phyloP scores from a whole-genome alignment of 148 eudicot species.

The Polygonum maritimum region DNA sequence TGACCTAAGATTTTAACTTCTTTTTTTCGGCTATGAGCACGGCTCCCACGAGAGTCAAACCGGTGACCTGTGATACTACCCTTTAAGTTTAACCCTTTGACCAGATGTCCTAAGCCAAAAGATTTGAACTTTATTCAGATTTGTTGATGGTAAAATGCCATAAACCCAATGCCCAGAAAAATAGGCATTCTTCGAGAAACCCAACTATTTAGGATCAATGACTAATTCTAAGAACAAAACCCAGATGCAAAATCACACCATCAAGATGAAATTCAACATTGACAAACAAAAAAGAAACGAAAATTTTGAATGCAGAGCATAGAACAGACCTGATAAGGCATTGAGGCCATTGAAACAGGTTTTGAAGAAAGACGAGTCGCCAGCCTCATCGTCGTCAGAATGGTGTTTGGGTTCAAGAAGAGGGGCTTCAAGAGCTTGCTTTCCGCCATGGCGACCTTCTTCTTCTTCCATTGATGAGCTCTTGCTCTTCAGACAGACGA shows the following conservation, averaged over 20 bases:
- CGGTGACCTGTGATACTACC: too few species aligned
- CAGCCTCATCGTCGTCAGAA: conserved; percentile 2
- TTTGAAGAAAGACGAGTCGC: conserved; percentile 34
- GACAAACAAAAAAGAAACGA: neutral
- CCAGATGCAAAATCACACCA: neutral
- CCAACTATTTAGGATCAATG: neutral
- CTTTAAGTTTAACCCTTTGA: too few species aligned
- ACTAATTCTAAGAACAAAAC: neutral
- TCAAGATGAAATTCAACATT: neutral
- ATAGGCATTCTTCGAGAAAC: neutral
- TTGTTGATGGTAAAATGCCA: neutral
- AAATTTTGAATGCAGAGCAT: neutral
- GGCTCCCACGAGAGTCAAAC: too few species aligned
- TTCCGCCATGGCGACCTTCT: neutral
- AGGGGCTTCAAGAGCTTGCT: neutral
- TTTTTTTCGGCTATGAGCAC: too few species aligned
- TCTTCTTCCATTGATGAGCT: conserved; percentile 2
- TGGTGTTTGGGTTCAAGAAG: conserved; percentile 1
- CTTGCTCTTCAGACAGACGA: neutral
- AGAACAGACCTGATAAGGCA: conserved; percentile 34
- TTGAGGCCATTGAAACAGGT: conserved; percentile 50
- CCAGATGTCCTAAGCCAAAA: too few species aligned
- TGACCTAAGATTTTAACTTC: too few species aligned
- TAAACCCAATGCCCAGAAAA: neutral
- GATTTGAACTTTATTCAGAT: neutral